A percentile compares a stretch with the other conserved stretches of the same genome.
phyloP scores from a whole-genome alignment of 306 rosid genomes.

The Senna siamea region DNA sequence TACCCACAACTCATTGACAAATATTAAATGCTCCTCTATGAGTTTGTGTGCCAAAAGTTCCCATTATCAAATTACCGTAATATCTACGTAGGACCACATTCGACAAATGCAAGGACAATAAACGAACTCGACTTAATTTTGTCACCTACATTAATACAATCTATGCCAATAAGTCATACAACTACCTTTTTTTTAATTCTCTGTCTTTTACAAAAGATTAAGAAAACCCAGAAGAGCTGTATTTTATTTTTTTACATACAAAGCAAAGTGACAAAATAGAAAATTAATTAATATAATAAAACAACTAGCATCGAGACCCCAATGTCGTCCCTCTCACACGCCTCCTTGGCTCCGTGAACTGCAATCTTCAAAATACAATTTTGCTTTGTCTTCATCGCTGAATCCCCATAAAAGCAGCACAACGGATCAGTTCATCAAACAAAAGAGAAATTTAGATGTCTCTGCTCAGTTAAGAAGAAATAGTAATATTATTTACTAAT shows the following conservation, averaged over 20 bases:
- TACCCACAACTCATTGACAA: not conserved
- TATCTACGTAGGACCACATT: conserved; percentile 1
- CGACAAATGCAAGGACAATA: conserved; percentile 1
- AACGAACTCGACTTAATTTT: not conserved
- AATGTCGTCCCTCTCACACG: not conserved
- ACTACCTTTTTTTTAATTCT: no score
- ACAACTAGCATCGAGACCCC: not conserved
- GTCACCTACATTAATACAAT: not conserved
- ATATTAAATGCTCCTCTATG: not conserved
- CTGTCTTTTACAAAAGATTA: not conserved
- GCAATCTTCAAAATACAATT: conserved; percentile 8
- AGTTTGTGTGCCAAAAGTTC: not conserved
- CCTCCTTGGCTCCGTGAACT: not conserved
- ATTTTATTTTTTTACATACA: not conserved
- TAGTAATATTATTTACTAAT: no score
- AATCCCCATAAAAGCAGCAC: no score
- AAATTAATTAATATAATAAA: not conserved
- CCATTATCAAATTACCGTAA: not conserved
- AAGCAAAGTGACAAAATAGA: not conserved
- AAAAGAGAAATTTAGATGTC: no score
- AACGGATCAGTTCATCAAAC: no score
- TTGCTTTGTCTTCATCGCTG: conserved; percentile 5
- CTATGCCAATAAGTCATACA: not conserved
- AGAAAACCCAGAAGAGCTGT: not conserved
- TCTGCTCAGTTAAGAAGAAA: no score